A percentile compares a stretch with the other conserved stretches of the same genome.
Conservation (phyloP, 2,329 filamentous ascomycete species). For the Xenoacremonium recifei region DNA sequence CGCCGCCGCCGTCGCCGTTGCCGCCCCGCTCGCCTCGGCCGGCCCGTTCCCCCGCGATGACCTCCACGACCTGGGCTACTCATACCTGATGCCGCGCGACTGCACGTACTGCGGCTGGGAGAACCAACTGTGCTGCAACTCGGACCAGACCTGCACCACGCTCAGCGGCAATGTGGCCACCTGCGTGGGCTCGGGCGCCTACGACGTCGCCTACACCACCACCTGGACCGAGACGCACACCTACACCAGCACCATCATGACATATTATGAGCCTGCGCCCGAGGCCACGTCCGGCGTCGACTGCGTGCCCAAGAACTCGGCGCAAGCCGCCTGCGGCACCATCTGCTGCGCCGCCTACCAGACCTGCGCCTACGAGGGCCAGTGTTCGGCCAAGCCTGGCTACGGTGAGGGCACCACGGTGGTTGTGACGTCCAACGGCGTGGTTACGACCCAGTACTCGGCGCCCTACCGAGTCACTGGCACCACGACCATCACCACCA, state of each 20-base stretch:
- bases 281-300: slow-evolving; percentile 41
- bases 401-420: slow-evolving; percentile 42
- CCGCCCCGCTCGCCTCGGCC: slow-evolving; percentile 35
- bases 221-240: slow-evolving; percentile 62
- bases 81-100: slow-evolving; percentile 48
- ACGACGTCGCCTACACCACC: slow-evolving; percentile 44
- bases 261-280: slow-evolving; percentile 45
- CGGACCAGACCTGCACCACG: slow-evolving; percentile 51
- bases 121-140: slow-evolving; percentile 55
- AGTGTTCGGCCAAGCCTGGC: slow-evolving; percentile 56
- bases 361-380: slow-evolving; percentile 59
- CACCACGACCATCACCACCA: slow-evolving; percentile 53
- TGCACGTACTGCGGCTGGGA: slow-evolving; percentile 56
- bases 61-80: slow-evolving; percentile 47
- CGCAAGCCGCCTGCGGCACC: slow-evolving; percentile 61
- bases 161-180: slow-evolving; percentile 45
- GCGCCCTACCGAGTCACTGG: slow-evolving; percentile 52
- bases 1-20: slow-evolving; percentile 39
- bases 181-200: slow-evolving; percentile 39
- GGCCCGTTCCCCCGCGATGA: slow-evolving; percentile 50
- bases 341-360: slow-evolving; percentile 71
- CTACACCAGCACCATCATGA: slow-evolving; percentile 58
- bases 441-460: slow-evolving; percentile 55
- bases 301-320: slow-evolving; percentile 51
- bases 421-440: slow-evolving; percentile 44